These are phyloP conservation scores for Plasmopara halstedii DNA, from an alignment of 352 stramenopile species.

Conservation along the genomic window DNA sequence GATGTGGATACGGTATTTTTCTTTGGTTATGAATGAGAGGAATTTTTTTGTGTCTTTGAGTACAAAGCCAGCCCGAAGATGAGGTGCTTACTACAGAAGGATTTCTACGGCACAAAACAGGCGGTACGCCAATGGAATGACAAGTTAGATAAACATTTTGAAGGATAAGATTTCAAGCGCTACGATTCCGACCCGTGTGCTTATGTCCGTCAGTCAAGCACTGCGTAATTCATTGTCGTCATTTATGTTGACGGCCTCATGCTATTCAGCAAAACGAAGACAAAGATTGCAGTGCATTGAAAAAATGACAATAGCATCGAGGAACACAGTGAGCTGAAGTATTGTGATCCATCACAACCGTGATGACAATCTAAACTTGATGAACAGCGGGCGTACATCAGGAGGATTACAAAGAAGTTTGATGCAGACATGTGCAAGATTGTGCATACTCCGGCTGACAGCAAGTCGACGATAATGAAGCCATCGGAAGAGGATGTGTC, in stretches of 20 bases:
- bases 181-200: background rate
- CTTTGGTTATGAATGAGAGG: background rate
- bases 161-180: background rate
- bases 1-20: background rate
- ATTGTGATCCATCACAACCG: background rate
- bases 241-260: background rate
- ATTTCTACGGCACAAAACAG: background rate
- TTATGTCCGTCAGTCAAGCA: background rate
- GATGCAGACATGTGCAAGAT: background rate
- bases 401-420: background rate
- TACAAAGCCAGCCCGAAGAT: background rate
- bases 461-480: background rate
- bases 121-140: background rate
- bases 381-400: background rate
- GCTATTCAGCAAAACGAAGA: background rate
- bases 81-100: background rate
- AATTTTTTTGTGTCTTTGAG: background rate
- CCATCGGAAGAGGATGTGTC: background rate
- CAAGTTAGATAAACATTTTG: background rate
- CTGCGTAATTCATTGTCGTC: background rate
- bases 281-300: background rate
- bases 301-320: background rate
- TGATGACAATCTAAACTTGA: background rate
- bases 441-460: background rate
- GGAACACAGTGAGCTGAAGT: background rate